Conservation (phyloP, 1,284 basidiomycete genomes). For the Xerocomus nothofagi region DNA sequence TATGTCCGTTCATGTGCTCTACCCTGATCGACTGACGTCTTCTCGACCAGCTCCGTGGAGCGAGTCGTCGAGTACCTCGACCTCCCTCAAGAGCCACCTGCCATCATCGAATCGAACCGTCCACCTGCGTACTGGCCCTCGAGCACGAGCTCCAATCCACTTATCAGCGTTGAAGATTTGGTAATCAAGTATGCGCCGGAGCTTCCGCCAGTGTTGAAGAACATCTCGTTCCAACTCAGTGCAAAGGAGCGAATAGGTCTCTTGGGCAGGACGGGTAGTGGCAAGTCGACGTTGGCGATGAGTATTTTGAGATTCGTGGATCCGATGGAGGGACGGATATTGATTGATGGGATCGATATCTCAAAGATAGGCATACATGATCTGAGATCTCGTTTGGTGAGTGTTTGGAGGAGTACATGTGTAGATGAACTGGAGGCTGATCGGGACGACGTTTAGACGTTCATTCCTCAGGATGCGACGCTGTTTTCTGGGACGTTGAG, state of each 20-base stretch:
- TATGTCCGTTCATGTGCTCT: slow-evolving; percentile 4
- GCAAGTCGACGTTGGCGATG: slow-evolving; percentile 86
- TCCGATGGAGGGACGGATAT: slow-evolving; percentile 73
- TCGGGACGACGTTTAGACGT: slow-evolving; percentile 48
- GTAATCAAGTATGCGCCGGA: slow-evolving; percentile 83
- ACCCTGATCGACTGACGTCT: slow-evolving; percentile 61
- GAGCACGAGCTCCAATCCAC: slow-evolving; percentile 50
- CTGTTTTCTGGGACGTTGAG: slow-evolving; percentile 86
- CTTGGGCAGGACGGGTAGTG: slow-evolving; percentile 74
- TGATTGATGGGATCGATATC: slow-evolving; percentile 90
- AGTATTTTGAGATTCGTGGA: slow-evolving; percentile 88
- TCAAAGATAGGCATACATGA: slow-evolving; percentile 85
- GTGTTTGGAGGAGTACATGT: slow-evolving; percentile 25
- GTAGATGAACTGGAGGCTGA: slow-evolving; percentile 4
- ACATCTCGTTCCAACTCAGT: slow-evolving; percentile 65
- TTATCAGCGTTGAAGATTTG: slow-evolving; percentile 70
- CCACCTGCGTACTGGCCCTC: slow-evolving; percentile 89
- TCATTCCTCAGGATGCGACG: slow-evolving; percentile 82
- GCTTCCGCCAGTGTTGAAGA: slow-evolving; percentile 78
- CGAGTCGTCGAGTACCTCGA: slow-evolving; percentile 87
- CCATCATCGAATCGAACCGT: slow-evolving; percentile 62
- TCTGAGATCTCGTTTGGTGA: slow-evolving; percentile 70
- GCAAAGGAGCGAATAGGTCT: slow-evolving; percentile 71
- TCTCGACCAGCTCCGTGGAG: slow-evolving; percentile 73
- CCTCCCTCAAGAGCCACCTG: slow-evolving; percentile 83